These are phyloP conservation scores for Pyrus betulifolia DNA, from an alignment of 306 rosid genomes.

Conservation along the genomic window DNA sequence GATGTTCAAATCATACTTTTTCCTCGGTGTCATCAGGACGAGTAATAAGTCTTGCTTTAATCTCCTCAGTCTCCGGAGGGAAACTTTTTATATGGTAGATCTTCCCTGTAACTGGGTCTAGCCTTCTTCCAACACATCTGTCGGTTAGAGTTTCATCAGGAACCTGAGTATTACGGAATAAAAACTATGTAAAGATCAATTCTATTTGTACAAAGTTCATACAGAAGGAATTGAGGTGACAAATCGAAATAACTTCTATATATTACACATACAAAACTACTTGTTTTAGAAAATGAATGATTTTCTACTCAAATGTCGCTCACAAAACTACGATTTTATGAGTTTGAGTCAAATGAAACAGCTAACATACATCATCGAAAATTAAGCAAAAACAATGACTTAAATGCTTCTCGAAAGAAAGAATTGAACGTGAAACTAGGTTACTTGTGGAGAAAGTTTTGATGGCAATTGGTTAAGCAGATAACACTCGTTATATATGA, in stretches of 20 bases:
- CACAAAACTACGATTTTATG: neutral
- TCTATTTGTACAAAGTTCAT: neutral
- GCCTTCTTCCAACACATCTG: constrained; percentile 92
- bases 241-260: neutral
- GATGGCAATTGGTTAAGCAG: no score
- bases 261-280: neutral
- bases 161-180: constrained; percentile 74
- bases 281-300: no score
- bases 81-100: constrained; percentile 68
- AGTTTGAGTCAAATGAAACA: neutral
- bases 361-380: neutral
- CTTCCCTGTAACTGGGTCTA: constrained; percentile 78
- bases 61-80: constrained; percentile 71
- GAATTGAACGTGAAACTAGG: neutral
- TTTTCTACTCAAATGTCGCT: neutral
- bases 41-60: constrained; percentile 58
- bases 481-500: neutral
- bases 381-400: neutral
- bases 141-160: constrained; percentile 98
- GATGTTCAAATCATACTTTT: constrained; percentile 38
- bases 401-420: neutral
- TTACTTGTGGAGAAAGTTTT: neutral
- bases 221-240: neutral
- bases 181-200: constrained; percentile 8
- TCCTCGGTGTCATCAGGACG: constrained; percentile 88